phyloP scores from a whole-genome alignment of 495 filamentous ascomycete species.

The Friedmanniomyces simplex region DNA sequence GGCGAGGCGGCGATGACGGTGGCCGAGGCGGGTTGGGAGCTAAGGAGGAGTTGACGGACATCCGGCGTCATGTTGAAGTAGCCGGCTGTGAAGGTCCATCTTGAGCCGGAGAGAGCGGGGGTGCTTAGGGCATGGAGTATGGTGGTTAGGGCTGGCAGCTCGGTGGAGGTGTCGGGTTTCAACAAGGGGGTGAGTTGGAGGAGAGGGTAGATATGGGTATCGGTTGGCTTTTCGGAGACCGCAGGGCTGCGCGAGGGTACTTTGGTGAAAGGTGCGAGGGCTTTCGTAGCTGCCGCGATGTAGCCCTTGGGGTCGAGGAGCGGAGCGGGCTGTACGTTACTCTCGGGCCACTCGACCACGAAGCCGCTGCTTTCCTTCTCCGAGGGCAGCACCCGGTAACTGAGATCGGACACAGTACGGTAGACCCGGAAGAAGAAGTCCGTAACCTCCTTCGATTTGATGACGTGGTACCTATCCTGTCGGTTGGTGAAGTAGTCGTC shows the following conservation, averaged over 20 bases:
- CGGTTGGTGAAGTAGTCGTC: constrained; percentile 93
- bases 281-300: constrained; percentile 51
- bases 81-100: constrained; percentile 93
- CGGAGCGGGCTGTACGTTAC: constrained; percentile 63
- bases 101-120: constrained; percentile 51
- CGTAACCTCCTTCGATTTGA: constrained; percentile 64
- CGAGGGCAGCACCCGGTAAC: constrained; percentile 61
- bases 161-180: constrained; percentile 70
- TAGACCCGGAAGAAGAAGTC: constrained; percentile 76
- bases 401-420: constrained; percentile 63
- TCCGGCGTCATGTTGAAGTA: constrained; percentile 93
- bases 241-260: constrained; percentile 31
- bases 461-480: constrained; percentile 89
- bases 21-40: constrained; percentile 53
- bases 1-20: constrained; percentile 92
- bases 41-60: constrained; percentile 66
- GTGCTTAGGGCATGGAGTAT: constrained; percentile 56
- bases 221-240: constrained; percentile 25
- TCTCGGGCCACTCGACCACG: constrained; percentile 63
- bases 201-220: constrained; percentile 76
- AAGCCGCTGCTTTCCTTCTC: constrained; percentile 49
- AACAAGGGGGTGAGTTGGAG: constrained; percentile 78
- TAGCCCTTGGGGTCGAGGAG: constrained; percentile 58
- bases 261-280: constrained; percentile 56
- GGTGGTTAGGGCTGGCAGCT: constrained; percentile 66